Evolutionary conservation across 108 stramenopile species (phyloP), one percentile per base, ranked within the genome.

Genomic region (Nannochloropsis oceanica): DNA sequence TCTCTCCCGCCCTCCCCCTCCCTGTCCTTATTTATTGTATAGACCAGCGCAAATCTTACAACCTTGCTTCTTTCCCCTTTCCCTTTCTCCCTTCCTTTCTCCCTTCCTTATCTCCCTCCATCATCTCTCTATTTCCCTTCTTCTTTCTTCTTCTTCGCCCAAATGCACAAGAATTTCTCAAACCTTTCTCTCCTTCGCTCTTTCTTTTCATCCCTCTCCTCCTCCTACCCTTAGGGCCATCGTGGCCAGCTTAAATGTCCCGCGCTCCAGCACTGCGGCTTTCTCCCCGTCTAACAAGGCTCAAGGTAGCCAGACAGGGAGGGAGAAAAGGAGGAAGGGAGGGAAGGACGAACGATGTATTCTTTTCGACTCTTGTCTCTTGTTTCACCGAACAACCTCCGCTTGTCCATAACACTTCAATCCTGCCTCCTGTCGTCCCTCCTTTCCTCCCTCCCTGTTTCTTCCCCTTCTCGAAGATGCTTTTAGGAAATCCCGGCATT

Each of bases 161-260:
- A 34, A 34, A 34, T 34, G 5, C 34, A 34, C 5, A 1, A 5
- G 2, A 34, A 5, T 5, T 34, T 34, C 34, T 34, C 34, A 34
- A 5, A 34, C 34, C 34, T 34, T 34, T 34, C 1, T 34, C 34
- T 34, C 34, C 34, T 5, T 5, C 5, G 2, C 34, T 34, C 34
- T 5, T 5, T 34, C 34, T 5, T 5, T 34, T 5, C 34, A 1
- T 34, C 34, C 5, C 34, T 34, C 34, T 34, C 34, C 34, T 5
- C 34, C 34, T 34, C 34, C 34, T 34, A 1, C 34, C 34, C 34
- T 5, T 34, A 73, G 59, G n/a, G 18, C 59, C 85, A 93, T 95
- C 82, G 91, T 97, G 10, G 93, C 93, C 42, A 91, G 91, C 84
- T 88, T 97, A 27, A 90, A 90, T 86, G 87, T 82, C 43, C 26